A percentile compares a stretch with the other conserved stretches of the same genome.
phyloP scores from a whole-genome alignment of 768 basidiomycete species.

The Leccinum imitatum region DNA sequence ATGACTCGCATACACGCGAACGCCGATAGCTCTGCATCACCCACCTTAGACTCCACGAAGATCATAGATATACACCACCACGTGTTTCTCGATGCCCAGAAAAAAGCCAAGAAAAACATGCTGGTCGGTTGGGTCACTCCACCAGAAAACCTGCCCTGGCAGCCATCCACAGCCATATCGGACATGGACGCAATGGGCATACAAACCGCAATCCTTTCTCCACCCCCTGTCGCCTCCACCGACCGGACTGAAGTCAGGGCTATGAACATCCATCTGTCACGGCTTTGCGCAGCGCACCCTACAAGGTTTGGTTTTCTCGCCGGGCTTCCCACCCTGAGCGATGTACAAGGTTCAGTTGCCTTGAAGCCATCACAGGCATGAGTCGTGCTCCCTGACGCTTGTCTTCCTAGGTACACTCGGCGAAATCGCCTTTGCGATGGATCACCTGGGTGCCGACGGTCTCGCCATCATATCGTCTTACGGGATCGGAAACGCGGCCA shows the following conservation, averaged over 20 bases:
- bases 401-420: constrained; percentile 48
- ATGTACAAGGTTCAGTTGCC: constrained; percentile 50
- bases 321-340: constrained; percentile 58
- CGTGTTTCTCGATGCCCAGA: constrained; percentile 55
- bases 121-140: constrained; percentile 64
- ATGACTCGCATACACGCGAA: constrained; percentile 18
- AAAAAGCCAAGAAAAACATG: constrained; percentile 46
- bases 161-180: constrained; percentile 51
- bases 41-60: constrained; percentile 7
- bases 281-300: constrained; percentile 49
- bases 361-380: constrained; percentile 1
- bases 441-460: constrained; percentile 61
- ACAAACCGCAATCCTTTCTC: constrained; percentile 62
- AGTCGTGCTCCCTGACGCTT: constrained; percentile 5
- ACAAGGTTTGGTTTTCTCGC: constrained; percentile 70
- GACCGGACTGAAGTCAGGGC: constrained; percentile 43
- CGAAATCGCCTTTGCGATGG: constrained; percentile 63
- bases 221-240: constrained; percentile 54
- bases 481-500: constrained; percentile 52
- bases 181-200: constrained; percentile 62
- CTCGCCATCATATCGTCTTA: constrained; percentile 68
- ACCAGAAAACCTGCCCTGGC: constrained; percentile 65
- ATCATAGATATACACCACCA: constrained; percentile 77
- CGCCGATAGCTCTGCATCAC: not conserved
- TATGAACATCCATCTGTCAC: constrained; percentile 48